Base-by-base conservation (phyloP, 2,329 filamentous ascomycete species). In the Colletotrichum higginsianum region DNA sequence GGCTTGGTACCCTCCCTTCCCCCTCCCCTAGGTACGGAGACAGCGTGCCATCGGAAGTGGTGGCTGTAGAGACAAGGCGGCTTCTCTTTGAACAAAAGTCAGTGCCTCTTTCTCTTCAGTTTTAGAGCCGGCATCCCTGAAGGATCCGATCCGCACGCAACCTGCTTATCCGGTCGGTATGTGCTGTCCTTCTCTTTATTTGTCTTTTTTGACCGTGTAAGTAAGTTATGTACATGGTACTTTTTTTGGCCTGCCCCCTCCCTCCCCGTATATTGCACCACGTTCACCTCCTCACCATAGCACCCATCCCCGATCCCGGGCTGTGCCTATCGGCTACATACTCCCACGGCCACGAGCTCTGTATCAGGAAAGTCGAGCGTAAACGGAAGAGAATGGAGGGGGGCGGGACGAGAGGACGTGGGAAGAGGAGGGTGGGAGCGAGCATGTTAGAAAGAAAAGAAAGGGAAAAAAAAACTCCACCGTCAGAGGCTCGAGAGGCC, bases 401-500 rank as follows among this genome's bases (percentile, higher is more conserved):
- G 35, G 35, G 35, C 8, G 35, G 35, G 9, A 38, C 35, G 35
- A 38, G 35, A 38, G 9, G 35, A 38, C 35, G 35, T 38, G 35
- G 9, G 35, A 38, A 11, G 35, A 38, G 66, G 70, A 71, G 63
- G 73, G 73, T 71, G 69, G 73, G 62, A 72, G 61, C 47, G 38
- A 53, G 61, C 61, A 53, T 44, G 38, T 73, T 50, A 42, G 49
- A 38, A 38, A 38, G 35, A 38, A 38, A 38, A 8, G 35, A 8
- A 38, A 38, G 8, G 35, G 8, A 11, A 11, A 2, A 35, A 35
- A 68, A 44, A 50, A 62, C 66, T 66, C 70, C 70, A 72, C 70
- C 61, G 67, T 61, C 61, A 65, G 67, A 69, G 66, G 61, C 66
- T 72, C 61, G 66, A 66, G 57, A 71, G 61, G 70, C 70, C 61